Percentiles rank a stretch among this genome's conserved stretches.
Evolutionary conservation across 2,329 filamentous ascomycete genomes (phyloP).

Genomic region (Aspergillus transmontanensis): DNA sequence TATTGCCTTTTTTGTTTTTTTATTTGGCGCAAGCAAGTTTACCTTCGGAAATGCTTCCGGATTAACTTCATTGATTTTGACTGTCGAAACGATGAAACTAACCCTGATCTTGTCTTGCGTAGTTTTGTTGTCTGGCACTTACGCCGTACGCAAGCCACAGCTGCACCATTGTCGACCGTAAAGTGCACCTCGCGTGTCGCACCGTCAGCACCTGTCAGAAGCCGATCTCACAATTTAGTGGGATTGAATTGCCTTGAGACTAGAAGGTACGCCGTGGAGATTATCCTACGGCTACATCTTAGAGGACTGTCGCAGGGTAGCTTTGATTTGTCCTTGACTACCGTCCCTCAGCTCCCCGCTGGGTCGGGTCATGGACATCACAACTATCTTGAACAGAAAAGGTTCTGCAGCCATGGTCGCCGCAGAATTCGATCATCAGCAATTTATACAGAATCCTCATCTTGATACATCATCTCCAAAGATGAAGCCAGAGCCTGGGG

Average conservation of each 20-base stretch:
- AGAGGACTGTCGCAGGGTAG: conserved; percentile 20
- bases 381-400: conserved; percentile 55
- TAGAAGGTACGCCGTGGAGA: conserved; percentile 17
- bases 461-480: conserved; percentile 52
- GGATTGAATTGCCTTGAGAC: neutral
- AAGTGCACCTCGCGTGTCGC: neutral
- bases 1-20: neutral
- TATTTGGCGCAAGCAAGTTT: neutral
- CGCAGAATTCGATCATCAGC: conserved; percentile 49
- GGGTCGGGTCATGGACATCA: conserved; percentile 54
- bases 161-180: neutral
- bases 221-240: neutral
- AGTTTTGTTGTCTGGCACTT: neutral
- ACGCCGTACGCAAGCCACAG: neutral
- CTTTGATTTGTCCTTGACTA: conserved; percentile 33
- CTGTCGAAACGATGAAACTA: neutral
- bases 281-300: conserved; percentile 14
- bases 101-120: neutral
- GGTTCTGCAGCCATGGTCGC: conserved; percentile 48
- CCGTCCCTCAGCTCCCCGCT: conserved; percentile 33
- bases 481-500: conserved; percentile 61
- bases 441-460: conserved; percentile 44
- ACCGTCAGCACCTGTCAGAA: neutral
- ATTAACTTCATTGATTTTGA: neutral
- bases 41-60: neutral